Evolutionary conservation across 1,284 basidiomycete species (phyloP).

Genomic region (Irpex rosettiformis): DNA sequence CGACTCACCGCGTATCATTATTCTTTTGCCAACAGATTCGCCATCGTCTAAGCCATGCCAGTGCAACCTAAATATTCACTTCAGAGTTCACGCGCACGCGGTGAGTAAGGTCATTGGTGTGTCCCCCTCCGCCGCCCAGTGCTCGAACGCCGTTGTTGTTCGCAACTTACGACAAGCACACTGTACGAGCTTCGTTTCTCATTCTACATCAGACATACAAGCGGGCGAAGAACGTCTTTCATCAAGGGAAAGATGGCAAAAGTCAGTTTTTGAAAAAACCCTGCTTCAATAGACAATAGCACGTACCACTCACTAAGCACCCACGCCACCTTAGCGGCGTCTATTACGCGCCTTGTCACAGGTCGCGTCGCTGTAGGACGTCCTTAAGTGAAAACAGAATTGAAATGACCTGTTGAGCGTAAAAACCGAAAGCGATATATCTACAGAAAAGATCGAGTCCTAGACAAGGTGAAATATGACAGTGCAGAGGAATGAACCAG

Average conservation of each 20-base stretch:
- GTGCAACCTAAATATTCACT: no score
- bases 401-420: background rate
- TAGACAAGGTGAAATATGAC: background rate
- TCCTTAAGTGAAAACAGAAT: background rate
- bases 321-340: background rate
- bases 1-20: no score
- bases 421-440: conserved; percentile 2
- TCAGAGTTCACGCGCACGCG: no score
- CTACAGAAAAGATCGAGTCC: background rate
- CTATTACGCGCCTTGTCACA: background rate
- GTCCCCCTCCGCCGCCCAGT: no score
- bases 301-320: background rate
- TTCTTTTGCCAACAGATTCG: no score
- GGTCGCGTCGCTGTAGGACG: background rate
- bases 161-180: no score
- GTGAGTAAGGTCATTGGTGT: no score
- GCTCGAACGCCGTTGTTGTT: no score
- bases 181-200: no score
- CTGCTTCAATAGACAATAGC: background rate
- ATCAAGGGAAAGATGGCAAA: background rate
- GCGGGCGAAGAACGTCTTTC: background rate
- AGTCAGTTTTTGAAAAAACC: background rate
- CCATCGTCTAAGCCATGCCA: no score
- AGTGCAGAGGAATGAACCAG: background rate
- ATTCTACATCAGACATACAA: background rate